Conservation (phyloP, 192 early-diverging fungal genomes). For the Coemansia sp. region DNA sequence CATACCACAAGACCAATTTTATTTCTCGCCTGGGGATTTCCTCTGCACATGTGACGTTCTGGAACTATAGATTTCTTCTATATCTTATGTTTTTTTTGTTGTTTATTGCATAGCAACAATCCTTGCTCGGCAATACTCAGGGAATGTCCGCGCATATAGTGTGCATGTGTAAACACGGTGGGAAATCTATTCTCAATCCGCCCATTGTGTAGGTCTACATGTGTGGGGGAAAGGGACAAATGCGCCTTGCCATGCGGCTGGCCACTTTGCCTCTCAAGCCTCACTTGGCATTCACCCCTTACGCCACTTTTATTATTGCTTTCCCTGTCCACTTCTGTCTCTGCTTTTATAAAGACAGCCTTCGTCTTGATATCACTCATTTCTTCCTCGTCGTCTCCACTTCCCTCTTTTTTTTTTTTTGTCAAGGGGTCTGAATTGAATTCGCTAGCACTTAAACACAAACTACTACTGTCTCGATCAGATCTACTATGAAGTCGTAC, state of each 20-base stretch:
- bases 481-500: slow-evolving; percentile 13
- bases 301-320: neutral
- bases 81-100: neutral
- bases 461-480: neutral
- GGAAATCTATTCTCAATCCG: neutral
- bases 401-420: neutral
- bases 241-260: slow-evolving; percentile 4
- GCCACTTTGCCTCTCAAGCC: slow-evolving; percentile 1
- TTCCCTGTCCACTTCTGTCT: neutral
- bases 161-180: neutral
- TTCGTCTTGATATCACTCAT: neutral
- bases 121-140: neutral
- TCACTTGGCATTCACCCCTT: neutral
- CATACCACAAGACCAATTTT: neutral
- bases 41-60: neutral
- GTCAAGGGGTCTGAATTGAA: neutral
- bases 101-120: neutral
- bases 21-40: neutral
- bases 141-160: neutral
- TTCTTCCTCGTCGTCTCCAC: neutral
- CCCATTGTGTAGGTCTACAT: neutral
- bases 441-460: neutral
- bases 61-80: neutral
- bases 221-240: neutral
- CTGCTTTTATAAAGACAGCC: neutral